Evolutionary conservation across 1,139 yeast species (phyloP), one percentile per base, ranked within the genome.

Genomic region (Casaregolazyma lundiana): DNA sequence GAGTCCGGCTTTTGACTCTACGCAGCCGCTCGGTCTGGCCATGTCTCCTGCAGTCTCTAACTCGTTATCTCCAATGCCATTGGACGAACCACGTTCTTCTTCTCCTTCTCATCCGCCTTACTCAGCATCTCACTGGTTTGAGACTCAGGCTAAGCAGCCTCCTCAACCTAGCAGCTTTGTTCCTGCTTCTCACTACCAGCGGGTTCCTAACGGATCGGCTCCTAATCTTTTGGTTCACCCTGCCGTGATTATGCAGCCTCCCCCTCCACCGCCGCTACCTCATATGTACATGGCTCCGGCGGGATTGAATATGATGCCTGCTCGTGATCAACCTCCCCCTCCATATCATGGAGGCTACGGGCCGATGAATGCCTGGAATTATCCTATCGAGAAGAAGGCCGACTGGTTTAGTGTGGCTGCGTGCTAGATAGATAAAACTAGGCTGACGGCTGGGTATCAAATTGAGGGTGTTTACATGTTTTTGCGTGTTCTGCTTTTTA

Each of bases 111-210:
- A 35, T 21, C 40, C 40, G 3, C 32, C 53, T 11, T 56, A 54
- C 43, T 52, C 60, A n/a, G 49, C 53, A 37, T 59, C 60, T 13
- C 53, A 51, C 30, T 56, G 60, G 60, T 56, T 51, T 36, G 58
- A 55, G 38, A 44, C 52, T 24, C 38, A 35, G 21, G 24, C 24
- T 18, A 18, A 19, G 18, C 43, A 30, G 17, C 34, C 35, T 11
- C 37, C 35, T 13, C 34, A 21, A n/a, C 50, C 41, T 6, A 32
- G 42, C 41, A 24, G 29, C 34, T 18, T 8, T 8, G 21, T 21
- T 9, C 44, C 41, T 18, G 20, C 11, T 15, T 26, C 36, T 22
- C 41, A 38, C 19, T 11, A 16, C 24, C 38, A 22, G 21, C 38
- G 18, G 6, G 39, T 32, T 41, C 11, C 22, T 9, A 21, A 21